These are phyloP conservation scores for Rhizopogon roseolus DNA, from an alignment of 768 basidiomycete genomes.

Conservation along the genomic window DNA sequence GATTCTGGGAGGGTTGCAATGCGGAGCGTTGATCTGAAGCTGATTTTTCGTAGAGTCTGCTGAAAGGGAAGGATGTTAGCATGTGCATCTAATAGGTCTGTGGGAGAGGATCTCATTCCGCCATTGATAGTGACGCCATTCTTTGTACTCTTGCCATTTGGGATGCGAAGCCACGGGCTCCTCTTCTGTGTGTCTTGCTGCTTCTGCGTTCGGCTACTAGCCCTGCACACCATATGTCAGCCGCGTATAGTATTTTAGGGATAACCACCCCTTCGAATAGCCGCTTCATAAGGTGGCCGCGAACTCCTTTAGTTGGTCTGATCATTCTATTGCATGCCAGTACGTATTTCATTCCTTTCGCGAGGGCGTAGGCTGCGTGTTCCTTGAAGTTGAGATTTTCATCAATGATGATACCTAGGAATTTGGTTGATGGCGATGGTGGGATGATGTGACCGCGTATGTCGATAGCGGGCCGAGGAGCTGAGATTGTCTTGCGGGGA, in stretches of 20 bases:
- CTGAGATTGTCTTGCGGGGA: no score
- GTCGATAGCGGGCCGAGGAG: no score
- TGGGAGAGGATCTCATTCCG: slow-evolving; percentile 16
- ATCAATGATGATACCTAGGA: no score
- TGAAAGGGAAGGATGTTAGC: no score
- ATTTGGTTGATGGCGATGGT: no score
- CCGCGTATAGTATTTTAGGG: slow-evolving; percentile 29
- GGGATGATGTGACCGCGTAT: no score
- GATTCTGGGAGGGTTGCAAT: no score
- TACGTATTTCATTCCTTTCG: no score
- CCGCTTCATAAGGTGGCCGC: slow-evolving; percentile 4
- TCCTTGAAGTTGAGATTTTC: no score
- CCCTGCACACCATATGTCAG: slow-evolving; percentile 14
- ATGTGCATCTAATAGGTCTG: slow-evolving; percentile 17
- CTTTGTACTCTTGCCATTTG: slow-evolving; percentile 15
- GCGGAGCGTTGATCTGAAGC: no score
- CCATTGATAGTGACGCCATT: slow-evolving; percentile 14
- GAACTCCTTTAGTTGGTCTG: slow-evolving; percentile 11
- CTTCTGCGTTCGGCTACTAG: background rate
- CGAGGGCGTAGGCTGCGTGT: no score
- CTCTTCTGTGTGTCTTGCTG: background rate
- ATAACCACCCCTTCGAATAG: slow-evolving; percentile 21
- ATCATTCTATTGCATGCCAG: background rate
- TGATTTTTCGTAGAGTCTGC: no score
- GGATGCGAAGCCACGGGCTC: background rate